Evolutionary conservation across 2,329 filamentous ascomycete species (phyloP).

Genomic region (Pseudogymnoascus sp.): DNA sequence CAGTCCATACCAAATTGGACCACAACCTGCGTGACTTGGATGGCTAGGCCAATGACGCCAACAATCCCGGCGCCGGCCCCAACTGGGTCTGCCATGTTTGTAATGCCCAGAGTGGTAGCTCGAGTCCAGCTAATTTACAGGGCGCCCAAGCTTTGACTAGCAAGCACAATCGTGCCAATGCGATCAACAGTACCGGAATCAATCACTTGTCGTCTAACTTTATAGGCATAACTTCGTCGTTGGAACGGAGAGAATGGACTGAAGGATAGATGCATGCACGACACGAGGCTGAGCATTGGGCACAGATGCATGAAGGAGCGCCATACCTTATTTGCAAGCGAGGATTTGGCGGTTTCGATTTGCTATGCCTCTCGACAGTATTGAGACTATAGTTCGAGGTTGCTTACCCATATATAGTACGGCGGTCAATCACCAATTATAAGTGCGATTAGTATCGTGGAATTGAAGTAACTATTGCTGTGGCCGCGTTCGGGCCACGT

Average conservation of each 20-base stretch:
- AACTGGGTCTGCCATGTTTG: conserved; percentile 20
- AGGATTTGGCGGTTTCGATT: not conserved
- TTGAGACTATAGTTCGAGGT: not conserved
- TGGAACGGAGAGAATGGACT: not conserved
- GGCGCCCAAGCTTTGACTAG: not conserved
- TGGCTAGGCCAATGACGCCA: conserved; percentile 19
- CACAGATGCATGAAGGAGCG: not conserved
- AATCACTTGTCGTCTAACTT: not conserved
- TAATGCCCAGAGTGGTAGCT: not conserved
- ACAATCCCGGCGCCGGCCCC: conserved; percentile 18
- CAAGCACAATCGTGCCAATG: not conserved
- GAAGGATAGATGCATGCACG: not conserved
- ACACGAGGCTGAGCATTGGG: not conserved
- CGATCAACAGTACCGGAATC: not conserved
- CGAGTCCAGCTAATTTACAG: not conserved
- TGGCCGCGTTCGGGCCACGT: not conserved
- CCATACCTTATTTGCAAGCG: not conserved
- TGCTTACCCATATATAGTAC: not conserved
- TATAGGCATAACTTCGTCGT: not conserved
- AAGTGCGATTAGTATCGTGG: not conserved
- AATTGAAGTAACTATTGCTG: not conserved
- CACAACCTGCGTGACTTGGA: conserved; percentile 20
- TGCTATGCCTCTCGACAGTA: too few species aligned
- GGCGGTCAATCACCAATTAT: not conserved
- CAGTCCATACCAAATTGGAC: conserved; percentile 21